phyloP scores from a whole-genome alignment of 257 asterid species.

The Knoxia roxburghii region DNA sequence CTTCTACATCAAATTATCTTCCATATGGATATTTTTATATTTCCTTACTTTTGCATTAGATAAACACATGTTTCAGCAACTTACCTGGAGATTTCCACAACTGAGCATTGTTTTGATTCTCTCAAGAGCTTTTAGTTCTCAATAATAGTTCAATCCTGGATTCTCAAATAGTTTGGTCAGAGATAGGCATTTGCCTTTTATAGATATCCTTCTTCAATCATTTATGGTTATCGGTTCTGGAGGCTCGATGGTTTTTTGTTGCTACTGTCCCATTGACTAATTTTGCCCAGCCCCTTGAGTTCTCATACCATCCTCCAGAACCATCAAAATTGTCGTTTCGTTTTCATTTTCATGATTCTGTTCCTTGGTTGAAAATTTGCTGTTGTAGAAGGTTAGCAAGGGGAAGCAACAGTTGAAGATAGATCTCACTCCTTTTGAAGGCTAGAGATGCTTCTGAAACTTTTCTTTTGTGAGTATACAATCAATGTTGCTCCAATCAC shows the following conservation, averaged over 20 bases:
- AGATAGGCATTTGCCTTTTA: background rate
- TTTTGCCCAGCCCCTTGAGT: background rate
- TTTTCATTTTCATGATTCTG: background rate
- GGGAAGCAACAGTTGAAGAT: conserved; percentile 71
- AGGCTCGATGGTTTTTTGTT: background rate
- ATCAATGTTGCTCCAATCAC: too few species aligned
- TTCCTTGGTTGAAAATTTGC: background rate
- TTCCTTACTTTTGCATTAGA: background rate
- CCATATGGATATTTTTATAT: background rate
- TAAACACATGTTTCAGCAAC: background rate
- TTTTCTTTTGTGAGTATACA: too few species aligned
- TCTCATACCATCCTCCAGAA: background rate
- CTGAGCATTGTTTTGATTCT: too few species aligned
- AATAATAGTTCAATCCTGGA: background rate
- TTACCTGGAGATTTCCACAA: background rate
- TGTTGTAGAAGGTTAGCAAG: conserved; percentile 69
- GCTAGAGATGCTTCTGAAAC: conserved; percentile 10
- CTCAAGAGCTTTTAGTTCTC: background rate
- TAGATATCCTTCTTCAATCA: background rate
- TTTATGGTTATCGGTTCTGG: background rate
- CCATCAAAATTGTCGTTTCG: background rate
- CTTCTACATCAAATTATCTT: background rate
- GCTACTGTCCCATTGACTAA: background rate
- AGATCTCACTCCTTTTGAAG: conserved; percentile 74
- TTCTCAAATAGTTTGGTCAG: too few species aligned